Evolutionary conservation across 2,329 filamentous ascomycete genomes (phyloP).

Genomic region (Macrophomina tecta): DNA sequence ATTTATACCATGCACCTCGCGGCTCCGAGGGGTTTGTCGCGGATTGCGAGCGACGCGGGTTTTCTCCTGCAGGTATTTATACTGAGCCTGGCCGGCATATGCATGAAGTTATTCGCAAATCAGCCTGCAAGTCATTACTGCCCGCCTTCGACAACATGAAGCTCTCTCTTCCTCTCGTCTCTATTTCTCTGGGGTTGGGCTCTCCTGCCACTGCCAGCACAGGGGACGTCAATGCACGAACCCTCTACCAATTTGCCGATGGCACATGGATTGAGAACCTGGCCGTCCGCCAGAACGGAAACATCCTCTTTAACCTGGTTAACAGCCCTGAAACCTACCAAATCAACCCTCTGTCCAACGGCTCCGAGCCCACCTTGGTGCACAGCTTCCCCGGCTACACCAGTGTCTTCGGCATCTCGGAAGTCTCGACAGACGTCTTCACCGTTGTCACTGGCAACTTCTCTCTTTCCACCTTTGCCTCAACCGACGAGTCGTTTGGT

Average conservation of each 20-base stretch:
- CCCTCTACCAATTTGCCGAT: slow-evolving; percentile 35
- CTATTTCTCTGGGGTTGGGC: background rate
- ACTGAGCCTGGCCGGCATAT: background rate
- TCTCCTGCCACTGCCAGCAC: background rate
- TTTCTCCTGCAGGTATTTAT: background rate
- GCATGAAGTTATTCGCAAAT: background rate
- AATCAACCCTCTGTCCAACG: slow-evolving; percentile 38
- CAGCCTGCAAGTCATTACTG: background rate
- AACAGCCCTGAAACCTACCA: slow-evolving; percentile 42
- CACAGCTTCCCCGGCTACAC: slow-evolving; percentile 36
- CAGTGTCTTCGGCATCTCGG: slow-evolving; percentile 46
- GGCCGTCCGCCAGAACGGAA: slow-evolving; percentile 43
- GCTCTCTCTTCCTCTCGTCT: background rate
- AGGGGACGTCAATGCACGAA: slow-evolving; percentile 11
- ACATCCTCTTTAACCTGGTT: slow-evolving; percentile 44
- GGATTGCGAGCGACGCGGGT: slow-evolving; percentile 1
- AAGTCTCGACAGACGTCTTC: slow-evolving; percentile 42
- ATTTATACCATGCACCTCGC: background rate
- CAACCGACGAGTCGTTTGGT: slow-evolving; percentile 28
- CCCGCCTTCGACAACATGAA: background rate
- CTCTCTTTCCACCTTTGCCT: slow-evolving; percentile 29
- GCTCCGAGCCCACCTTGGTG: slow-evolving; percentile 34
- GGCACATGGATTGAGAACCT: slow-evolving; percentile 48
- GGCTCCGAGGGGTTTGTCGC: background rate
- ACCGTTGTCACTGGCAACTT: slow-evolving; percentile 35